Conservation (phyloP, 495 filamentous ascomycete genomes). For the Pyrenula massariospora region DNA sequence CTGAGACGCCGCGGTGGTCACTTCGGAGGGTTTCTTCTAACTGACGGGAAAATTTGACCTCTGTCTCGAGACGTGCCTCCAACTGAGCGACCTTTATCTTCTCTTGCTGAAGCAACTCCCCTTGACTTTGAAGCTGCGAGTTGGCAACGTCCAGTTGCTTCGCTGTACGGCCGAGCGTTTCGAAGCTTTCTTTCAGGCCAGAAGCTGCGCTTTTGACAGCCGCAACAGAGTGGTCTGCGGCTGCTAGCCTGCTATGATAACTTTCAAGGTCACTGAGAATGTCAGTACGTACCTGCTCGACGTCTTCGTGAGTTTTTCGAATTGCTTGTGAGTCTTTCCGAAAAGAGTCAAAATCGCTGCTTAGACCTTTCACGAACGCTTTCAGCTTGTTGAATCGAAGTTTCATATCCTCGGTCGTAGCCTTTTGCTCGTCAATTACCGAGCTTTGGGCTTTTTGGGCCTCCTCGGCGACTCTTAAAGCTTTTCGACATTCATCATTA, state of each 20-base stretch:
- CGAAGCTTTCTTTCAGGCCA: background rate
- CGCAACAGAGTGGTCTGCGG: background rate
- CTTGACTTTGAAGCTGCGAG: background rate
- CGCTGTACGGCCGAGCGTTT: background rate
- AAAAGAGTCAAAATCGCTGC: constrained; percentile 11
- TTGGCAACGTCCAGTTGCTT: background rate
- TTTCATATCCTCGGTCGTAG: background rate
- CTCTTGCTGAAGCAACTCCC: background rate
- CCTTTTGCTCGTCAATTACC: background rate
- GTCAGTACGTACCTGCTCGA: background rate
- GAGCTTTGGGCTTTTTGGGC: background rate
- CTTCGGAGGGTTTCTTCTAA: background rate
- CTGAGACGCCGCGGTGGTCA: background rate
- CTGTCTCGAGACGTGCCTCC: background rate
- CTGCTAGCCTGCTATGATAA: background rate
- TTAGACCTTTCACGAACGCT: constrained; percentile 1
- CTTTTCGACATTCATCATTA: background rate
- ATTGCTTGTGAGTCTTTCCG: constrained; percentile 32
- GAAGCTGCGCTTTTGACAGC: background rate
- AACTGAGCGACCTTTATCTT: background rate
- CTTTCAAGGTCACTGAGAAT: background rate
- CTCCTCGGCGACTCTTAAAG: background rate
- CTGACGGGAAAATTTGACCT: background rate
- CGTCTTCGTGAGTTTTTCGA: constrained; percentile 22
- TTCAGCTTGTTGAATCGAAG: background rate